Base-by-base conservation (phyloP, 2,329 filamentous ascomycete genomes). In the Fusarium nodosum region DNA sequence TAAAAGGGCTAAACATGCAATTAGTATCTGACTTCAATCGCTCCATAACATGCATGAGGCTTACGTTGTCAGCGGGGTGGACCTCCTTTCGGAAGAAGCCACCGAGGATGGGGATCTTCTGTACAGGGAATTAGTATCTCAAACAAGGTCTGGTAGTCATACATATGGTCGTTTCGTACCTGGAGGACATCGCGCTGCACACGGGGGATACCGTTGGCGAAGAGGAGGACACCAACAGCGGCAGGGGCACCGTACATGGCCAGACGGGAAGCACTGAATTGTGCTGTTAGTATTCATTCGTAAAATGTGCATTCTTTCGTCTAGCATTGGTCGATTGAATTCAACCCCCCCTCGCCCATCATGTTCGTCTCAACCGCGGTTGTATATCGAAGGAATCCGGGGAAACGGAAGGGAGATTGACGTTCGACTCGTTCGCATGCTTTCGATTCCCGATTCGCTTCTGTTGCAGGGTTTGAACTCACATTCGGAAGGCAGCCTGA, bases 1-100 rank as follows among this genome's bases (percentile, higher is more conserved):
- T 82, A 83, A 75, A 83, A 83, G 54, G 81, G 80, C 81, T 82
- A 30, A 13, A 15, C 31, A 8, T 9, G 18, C 4, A 18, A 59
- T 81, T 69, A 81, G 75, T 46, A 52, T 24, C 1, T 12, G 15
- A 28, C 11, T 18, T 22, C 15, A 34, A 18, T 28, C 10, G 15
- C 28, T 2, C 18, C 12, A 13, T 6, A 11, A 22, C 36, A 3
- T 16, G 15, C 12, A 13, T 28, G 31, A 80, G 13, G 84, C 87
- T 82, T 74, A 90, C 88, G 81, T 89, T 90, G 81, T 90, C 88
- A 64, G 87, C 86, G 63, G 88, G 81, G 72, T 86, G 84, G 71
- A 87, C 73, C 76, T 87, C 81, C 77, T 85, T 84, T 73, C 82
- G 73, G 77, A 84, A 90, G 79, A 82, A 80, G 50, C 74, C 66